phyloP scores from a whole-genome alignment of 1,284 basidiomycete genomes.

The Leccinum huronense region DNA sequence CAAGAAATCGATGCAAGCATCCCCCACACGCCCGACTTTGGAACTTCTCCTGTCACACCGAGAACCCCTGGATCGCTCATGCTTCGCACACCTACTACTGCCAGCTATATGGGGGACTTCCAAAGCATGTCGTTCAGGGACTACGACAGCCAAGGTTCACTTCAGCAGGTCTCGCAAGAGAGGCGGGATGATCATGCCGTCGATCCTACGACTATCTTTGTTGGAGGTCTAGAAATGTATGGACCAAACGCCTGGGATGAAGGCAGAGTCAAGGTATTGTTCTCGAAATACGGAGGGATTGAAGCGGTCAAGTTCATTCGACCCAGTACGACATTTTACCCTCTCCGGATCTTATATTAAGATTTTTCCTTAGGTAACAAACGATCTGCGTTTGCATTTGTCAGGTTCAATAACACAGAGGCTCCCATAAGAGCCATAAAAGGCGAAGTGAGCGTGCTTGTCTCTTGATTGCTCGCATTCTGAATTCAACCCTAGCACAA shows the following conservation, averaged over 20 bases:
- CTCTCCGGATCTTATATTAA: slow-evolving; percentile 3
- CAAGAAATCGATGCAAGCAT: slow-evolving; percentile 41
- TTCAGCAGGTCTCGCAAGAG: slow-evolving; percentile 16
- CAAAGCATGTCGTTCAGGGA: slow-evolving; percentile 32
- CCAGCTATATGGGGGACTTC: slow-evolving; percentile 35
- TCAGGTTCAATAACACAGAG: slow-evolving; percentile 62
- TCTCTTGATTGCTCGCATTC: background rate
- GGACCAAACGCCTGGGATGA: slow-evolving; percentile 68
- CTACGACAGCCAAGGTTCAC: slow-evolving; percentile 23
- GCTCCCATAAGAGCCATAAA: slow-evolving; percentile 58
- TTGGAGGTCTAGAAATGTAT: slow-evolving; percentile 67
- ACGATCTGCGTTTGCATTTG: slow-evolving; percentile 69
- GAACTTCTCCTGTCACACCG: slow-evolving; percentile 48
- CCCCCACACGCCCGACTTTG: slow-evolving; percentile 47
- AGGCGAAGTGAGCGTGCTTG: slow-evolving; percentile 50
- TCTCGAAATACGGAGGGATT: slow-evolving; percentile 61
- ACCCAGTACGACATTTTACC: slow-evolving; percentile 47
- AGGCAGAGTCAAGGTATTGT: slow-evolving; percentile 52
- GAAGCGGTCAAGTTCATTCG: slow-evolving; percentile 61
- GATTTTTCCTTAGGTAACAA: slow-evolving; percentile 48
- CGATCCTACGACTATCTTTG: slow-evolving; percentile 69
- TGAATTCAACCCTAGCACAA: slow-evolving; percentile 53
- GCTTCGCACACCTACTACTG: slow-evolving; percentile 45
- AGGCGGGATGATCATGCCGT: slow-evolving; percentile 39
- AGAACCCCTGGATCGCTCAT: slow-evolving; percentile 48